Conservation (phyloP, 805 yeast species). For the Kodamaea nitidulidarum region DNA sequence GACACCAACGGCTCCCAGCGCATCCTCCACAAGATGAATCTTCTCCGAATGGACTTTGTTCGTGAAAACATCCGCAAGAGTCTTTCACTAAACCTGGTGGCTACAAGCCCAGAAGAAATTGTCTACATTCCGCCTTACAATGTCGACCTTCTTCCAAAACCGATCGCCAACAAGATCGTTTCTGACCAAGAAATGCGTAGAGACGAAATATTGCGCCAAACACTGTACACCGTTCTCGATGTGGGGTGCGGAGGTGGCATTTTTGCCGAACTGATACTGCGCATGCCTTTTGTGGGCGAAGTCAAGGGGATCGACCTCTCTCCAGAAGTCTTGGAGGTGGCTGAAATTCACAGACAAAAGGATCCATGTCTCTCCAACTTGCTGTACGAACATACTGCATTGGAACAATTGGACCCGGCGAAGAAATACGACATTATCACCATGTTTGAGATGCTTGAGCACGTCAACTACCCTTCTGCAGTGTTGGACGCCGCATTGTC, state of each 20-base stretch:
- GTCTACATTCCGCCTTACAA: constrained; percentile 78
- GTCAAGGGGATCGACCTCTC: constrained; percentile 88
- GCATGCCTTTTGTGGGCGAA: constrained; percentile 55
- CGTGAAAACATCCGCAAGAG: constrained; percentile 51
- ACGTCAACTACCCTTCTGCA: constrained; percentile 78
- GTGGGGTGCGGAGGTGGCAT: constrained; percentile 99
- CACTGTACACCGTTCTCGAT: constrained; percentile 61
- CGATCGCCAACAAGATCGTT: constrained; percentile 45
- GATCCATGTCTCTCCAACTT: constrained; percentile 62
- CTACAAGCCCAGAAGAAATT: constrained; percentile 34
- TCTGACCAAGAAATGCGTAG: constrained; percentile 48
- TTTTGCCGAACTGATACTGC: constrained; percentile 78
- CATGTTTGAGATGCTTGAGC: constrained; percentile 93
- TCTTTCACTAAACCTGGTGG: constrained; percentile 36
- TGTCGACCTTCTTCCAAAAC: constrained; percentile 58
- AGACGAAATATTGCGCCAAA: constrained; percentile 28
- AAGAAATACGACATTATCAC: constrained; percentile 73
- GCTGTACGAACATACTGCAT: constrained; percentile 53
- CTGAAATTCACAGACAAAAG: constrained; percentile 56
- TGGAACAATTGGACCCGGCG: constrained; percentile 51
- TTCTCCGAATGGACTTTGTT: constrained; percentile 83
- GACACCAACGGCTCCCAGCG: constrained; percentile 90
- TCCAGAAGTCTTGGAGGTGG: constrained; percentile 75
- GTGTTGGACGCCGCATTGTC: constrained; percentile 65
- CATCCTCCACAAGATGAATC: constrained; percentile 90